Conservation (phyloP, 331 rosid genomes). For the Prunus yedoensis region DNA sequence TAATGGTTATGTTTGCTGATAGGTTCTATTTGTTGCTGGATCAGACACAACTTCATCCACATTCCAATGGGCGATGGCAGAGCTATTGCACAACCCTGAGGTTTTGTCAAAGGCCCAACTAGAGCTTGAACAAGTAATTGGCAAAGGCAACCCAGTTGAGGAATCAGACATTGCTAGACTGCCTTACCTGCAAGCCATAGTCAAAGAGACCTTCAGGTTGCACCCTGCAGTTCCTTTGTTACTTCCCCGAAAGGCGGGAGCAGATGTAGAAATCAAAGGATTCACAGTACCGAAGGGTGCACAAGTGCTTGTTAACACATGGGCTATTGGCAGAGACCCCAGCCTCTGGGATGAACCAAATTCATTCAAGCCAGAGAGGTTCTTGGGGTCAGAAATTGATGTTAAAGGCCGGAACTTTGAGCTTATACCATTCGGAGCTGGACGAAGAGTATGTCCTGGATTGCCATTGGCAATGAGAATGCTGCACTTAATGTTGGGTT, state of each 20-base stretch:
- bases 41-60: conserved; percentile 22
- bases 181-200: conserved; percentile 34
- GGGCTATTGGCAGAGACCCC: conserved; percentile 49
- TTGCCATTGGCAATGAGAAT: conserved; percentile 33
- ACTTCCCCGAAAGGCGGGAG: conserved; percentile 38
- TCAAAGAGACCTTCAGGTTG: conserved; percentile 32
- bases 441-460: conserved; percentile 45
- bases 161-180: conserved; percentile 33
- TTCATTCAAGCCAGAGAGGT: conserved; percentile 49
- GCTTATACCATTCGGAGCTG: conserved; percentile 41
- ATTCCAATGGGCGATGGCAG: conserved; percentile 38
- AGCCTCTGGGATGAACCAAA: conserved; percentile 34
- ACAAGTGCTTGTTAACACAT: conserved; percentile 32
- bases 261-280: conserved; percentile 35
- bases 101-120: conserved; percentile 22
- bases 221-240: conserved; percentile 30
- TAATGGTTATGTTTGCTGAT: no score
- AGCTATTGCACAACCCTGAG: conserved; percentile 29
- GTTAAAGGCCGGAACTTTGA: conserved; percentile 36
- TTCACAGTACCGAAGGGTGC: conserved; percentile 30
- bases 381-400: conserved; percentile 39
- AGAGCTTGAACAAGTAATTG: conserved; percentile 29
- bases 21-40: no score
- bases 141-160: conserved; percentile 27
- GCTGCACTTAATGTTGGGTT: conserved; percentile 44